These are phyloP conservation scores for Sclerotinia trifoliorum DNA, from an alignment of 2,329 filamentous ascomycete genomes.

Conservation along the genomic window DNA sequence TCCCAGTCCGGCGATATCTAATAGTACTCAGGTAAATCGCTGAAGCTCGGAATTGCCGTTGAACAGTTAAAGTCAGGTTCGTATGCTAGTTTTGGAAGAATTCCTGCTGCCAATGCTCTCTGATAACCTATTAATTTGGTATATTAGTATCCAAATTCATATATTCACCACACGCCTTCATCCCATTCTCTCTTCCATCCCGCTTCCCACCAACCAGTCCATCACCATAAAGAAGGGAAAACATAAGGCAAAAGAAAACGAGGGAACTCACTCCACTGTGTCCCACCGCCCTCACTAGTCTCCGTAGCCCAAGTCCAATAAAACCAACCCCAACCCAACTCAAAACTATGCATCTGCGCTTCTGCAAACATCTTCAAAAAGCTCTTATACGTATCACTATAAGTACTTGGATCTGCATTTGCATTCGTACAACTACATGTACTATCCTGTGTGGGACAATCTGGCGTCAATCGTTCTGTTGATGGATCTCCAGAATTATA, in stretches of 20 bases:
- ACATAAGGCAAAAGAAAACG: constrained; percentile 49
- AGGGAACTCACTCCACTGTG: constrained; percentile 70
- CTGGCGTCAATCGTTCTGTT: constrained; percentile 60
- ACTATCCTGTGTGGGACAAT: constrained; percentile 68
- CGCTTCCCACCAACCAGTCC: constrained; percentile 42
- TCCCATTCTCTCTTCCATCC: not conserved
- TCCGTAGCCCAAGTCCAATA: constrained; percentile 99
- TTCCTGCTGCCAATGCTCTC: constrained; percentile 48
- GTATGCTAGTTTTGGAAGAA: constrained; percentile 75
- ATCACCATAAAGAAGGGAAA: constrained; percentile 58
- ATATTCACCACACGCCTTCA: not conserved
- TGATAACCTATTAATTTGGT: constrained; percentile 15
- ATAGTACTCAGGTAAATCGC: constrained; percentile 52
- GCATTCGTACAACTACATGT: constrained; percentile 72
- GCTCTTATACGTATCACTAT: constrained; percentile 73
- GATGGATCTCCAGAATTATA: constrained; percentile 63
- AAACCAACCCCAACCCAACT: constrained; percentile 95
- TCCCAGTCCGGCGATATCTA: constrained; percentile 27
- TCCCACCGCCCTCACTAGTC: constrained; percentile 47
- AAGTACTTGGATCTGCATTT: constrained; percentile 69
- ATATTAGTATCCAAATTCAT: not conserved
- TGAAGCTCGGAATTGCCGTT: constrained; percentile 53
- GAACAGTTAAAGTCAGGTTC: constrained; percentile 67
- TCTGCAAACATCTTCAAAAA: constrained; percentile 89
- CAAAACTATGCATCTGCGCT: constrained; percentile 93